phyloP scores from a whole-genome alignment of 345 rosid genomes.

The Barbarea vulgaris region DNA sequence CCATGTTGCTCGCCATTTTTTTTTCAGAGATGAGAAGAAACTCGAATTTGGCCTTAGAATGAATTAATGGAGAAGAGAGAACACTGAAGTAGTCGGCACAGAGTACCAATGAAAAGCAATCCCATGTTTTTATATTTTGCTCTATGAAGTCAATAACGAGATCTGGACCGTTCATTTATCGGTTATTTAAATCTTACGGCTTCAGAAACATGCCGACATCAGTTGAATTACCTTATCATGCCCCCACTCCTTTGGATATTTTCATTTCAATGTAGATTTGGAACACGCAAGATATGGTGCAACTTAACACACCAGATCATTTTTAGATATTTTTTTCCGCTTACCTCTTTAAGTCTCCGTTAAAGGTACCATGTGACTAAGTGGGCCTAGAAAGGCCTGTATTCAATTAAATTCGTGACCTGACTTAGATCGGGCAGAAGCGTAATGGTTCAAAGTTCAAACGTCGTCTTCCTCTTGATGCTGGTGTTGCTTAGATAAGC shows the following conservation, averaged over 20 bases:
- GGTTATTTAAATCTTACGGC: conserved; percentile 17
- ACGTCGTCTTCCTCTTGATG: neutral
- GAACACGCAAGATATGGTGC: neutral
- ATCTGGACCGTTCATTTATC: conserved; percentile 18
- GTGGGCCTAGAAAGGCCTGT: conserved; percentile 21
- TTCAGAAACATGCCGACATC: conserved; percentile 21
- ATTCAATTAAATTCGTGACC: neutral
- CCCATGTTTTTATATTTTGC: neutral
- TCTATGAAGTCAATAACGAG: conserved; percentile 1
- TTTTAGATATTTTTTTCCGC: neutral
- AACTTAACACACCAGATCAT: conserved; percentile 11
- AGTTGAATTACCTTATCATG: neutral
- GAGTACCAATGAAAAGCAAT: conserved; percentile 15
- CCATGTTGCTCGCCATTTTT: conserved; percentile 65
- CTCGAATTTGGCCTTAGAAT: neutral
- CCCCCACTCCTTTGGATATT: conserved; percentile 24
- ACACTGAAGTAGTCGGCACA: conserved; percentile 4
- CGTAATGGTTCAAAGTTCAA: neutral
- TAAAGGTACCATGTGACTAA: neutral
- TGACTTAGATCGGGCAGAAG: neutral
- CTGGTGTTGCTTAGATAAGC: conserved; percentile 18
- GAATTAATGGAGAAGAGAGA: conserved; percentile 10
- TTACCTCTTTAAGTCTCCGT: too few relatives aligned
- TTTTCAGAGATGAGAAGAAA: neutral
- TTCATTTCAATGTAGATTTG: neutral